Percentiles rank a stretch among this genome's conserved stretches.
Evolutionary conservation across 2,329 filamentous ascomycete species (phyloP).

Genomic region (Aureobasidium sp.): DNA sequence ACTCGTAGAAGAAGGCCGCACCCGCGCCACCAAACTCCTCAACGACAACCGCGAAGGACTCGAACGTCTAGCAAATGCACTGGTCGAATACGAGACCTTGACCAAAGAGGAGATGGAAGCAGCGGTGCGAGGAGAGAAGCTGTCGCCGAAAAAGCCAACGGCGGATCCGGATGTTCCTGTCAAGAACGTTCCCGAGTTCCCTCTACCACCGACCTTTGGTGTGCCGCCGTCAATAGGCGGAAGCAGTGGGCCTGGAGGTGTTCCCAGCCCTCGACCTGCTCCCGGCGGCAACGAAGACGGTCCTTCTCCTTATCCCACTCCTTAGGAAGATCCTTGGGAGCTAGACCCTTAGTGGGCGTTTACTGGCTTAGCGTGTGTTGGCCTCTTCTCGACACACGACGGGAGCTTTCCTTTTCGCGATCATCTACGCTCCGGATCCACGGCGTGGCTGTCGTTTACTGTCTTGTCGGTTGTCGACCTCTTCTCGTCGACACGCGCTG

Average conservation of each 20-base stretch:
- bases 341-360: neutral
- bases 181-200: constrained; percentile 51
- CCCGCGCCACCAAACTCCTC: constrained; percentile 63
- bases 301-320: constrained; percentile 9
- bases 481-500: neutral
- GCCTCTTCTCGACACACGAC: neutral
- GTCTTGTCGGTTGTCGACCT: neutral
- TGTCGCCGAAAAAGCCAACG: constrained; percentile 58
- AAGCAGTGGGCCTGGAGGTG: constrained; percentile 1
- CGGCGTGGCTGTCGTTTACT: neutral
- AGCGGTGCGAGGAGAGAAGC: constrained; percentile 76
- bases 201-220: constrained; percentile 5
- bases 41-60: constrained; percentile 71
- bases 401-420: neutral
- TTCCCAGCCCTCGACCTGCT: neutral
- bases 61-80: constrained; percentile 75
- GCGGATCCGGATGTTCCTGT: constrained; percentile 50
- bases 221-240: constrained; percentile 1
- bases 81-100: constrained; percentile 91
- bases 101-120: constrained; percentile 82
- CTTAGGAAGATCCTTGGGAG: neutral
- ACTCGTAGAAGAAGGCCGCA: constrained; percentile 71
- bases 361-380: neutral
- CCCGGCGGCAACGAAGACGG: constrained; percentile 6
- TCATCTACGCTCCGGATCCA: neutral